A percentile compares a stretch with the other conserved stretches of the same genome.
Evolutionary conservation across 495 filamentous ascomycete species (phyloP).

Genomic region (Xylaria venustula): DNA sequence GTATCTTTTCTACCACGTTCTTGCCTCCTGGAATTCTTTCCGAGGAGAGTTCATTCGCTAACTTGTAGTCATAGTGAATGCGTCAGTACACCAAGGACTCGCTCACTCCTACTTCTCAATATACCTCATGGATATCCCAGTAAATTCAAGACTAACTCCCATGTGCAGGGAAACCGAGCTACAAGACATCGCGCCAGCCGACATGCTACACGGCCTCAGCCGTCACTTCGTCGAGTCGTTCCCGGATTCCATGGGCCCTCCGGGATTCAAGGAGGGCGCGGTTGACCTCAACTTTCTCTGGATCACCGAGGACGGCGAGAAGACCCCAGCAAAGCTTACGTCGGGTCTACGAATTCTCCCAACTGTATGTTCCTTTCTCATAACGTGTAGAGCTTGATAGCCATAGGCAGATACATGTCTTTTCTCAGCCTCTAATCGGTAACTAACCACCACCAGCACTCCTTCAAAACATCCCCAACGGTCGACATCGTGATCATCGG

Average conservation of each 20-base stretch:
- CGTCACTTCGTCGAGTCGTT: constrained; percentile 6
- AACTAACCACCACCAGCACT: constrained; percentile 11
- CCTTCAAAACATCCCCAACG: constrained; percentile 21
- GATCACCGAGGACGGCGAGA: constrained; percentile 15
- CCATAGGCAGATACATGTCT: background rate
- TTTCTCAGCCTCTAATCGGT: background rate
- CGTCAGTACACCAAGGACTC: background rate
- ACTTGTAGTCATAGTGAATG: background rate
- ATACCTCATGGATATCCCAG: too few relatives aligned
- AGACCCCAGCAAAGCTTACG: background rate
- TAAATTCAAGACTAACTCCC: background rate
- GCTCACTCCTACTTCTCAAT: background rate
- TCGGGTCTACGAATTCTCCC: background rate
- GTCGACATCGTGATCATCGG: constrained; percentile 27
- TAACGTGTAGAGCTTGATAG: background rate
- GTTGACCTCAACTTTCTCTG: constrained; percentile 20
- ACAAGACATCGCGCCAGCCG: constrained; percentile 18
- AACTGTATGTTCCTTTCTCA: background rate
- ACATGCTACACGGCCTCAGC: constrained; percentile 19
- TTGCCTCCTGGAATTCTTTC: background rate
- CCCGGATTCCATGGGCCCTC: constrained; percentile 4
- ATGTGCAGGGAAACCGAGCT: constrained; percentile 15
- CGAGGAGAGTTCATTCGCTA: background rate
- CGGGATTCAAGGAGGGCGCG: constrained; percentile 12
- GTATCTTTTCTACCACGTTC: background rate